These are phyloP conservation scores for Cryptococcus sp. DNA, from an alignment of 1,284 basidiomycete genomes.

Conservation along the genomic window DNA sequence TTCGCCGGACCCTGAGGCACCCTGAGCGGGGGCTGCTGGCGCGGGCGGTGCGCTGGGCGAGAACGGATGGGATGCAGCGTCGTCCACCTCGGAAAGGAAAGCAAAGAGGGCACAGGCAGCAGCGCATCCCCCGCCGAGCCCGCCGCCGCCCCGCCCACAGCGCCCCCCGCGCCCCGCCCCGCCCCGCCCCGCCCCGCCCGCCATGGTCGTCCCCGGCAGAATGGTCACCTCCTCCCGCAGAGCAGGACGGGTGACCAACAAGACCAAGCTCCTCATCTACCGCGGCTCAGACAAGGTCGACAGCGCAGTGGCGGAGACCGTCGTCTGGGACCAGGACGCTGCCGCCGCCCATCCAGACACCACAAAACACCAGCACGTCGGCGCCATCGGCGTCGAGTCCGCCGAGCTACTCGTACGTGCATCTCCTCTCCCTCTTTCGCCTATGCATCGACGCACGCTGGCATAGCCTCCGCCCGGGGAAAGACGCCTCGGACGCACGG, in stretches of 20 bases:
- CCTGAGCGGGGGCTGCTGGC: too few species aligned
- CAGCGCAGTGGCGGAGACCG: conserved; percentile 76
- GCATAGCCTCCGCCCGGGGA: conserved; percentile 16
- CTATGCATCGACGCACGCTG: conserved; percentile 32
- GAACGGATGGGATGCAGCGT: not conserved
- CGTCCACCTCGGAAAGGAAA: conserved; percentile 3
- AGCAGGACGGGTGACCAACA: conserved; percentile 70
- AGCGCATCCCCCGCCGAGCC: not conserved
- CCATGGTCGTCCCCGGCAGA: conserved; percentile 20
- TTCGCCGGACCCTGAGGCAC: too few species aligned
- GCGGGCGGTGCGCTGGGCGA: too few species aligned
- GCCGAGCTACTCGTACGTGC: conserved; percentile 48
- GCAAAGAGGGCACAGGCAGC: conserved; percentile 4
- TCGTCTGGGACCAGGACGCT: conserved; percentile 40
- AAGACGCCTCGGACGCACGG: conserved; percentile 22
- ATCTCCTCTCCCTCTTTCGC: conserved; percentile 26
- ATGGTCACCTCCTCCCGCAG: conserved; percentile 45
- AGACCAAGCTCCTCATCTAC: conserved; percentile 78
- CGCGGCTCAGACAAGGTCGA: conserved; percentile 77
- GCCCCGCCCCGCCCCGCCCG: conserved; percentile 1
- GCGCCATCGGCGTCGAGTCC: conserved; percentile 47
- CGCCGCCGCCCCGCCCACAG: conserved; percentile 8
- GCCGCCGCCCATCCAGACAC: conserved; percentile 16
- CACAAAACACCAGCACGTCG: conserved; percentile 43
- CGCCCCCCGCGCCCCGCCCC: not conserved